Conservation (phyloP, 352 stramenopile genomes). For the Pythium dissimile region DNA sequence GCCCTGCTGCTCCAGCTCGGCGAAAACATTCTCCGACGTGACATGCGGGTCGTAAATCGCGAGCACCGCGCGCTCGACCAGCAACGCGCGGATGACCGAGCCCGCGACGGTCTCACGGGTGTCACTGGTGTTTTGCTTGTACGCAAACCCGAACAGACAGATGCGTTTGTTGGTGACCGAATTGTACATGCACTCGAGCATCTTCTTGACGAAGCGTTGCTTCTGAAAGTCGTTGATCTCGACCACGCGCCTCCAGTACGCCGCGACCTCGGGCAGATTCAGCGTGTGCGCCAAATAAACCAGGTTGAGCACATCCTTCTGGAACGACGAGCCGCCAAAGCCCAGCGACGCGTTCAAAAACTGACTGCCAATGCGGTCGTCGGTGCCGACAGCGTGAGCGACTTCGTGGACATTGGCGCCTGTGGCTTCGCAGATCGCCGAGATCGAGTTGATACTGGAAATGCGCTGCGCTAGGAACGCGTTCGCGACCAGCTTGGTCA, state of each 20-base stretch:
- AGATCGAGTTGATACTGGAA: constrained; percentile 99
- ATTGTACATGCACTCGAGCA: constrained; percentile 99
- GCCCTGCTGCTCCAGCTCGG: constrained; percentile 81
- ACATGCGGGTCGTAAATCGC: constrained; percentile 98
- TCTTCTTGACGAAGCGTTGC: constrained; percentile 97
- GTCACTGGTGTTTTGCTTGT: constrained; percentile 99
- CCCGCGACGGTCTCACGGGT: constrained; percentile 97
- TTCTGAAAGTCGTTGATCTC: constrained; percentile 99
- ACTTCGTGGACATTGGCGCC: constrained; percentile 98
- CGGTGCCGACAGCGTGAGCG: constrained; percentile 94
- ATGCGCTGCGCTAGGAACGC: constrained; percentile 99
- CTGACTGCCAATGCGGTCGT: constrained; percentile 96
- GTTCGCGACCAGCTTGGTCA: constrained; percentile 99
- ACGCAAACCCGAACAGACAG: constrained; percentile 98
- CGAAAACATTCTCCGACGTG: constrained; percentile 93
- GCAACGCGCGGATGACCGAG: constrained; percentile 95
- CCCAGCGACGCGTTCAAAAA: constrained; percentile 98
- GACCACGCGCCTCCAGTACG: constrained; percentile 99
- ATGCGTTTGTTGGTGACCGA: constrained; percentile 99
- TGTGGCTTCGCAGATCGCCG: constrained; percentile 97
- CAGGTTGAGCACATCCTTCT: constrained; percentile 99
- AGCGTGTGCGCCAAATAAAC: constrained; percentile 99
- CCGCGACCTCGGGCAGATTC: constrained; percentile 97
- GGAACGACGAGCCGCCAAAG: constrained; percentile 99
- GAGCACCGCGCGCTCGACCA: constrained; percentile 95